phyloP scores from a whole-genome alignment of 2,329 filamentous ascomycete genomes.

The Aspergillus felis region DNA sequence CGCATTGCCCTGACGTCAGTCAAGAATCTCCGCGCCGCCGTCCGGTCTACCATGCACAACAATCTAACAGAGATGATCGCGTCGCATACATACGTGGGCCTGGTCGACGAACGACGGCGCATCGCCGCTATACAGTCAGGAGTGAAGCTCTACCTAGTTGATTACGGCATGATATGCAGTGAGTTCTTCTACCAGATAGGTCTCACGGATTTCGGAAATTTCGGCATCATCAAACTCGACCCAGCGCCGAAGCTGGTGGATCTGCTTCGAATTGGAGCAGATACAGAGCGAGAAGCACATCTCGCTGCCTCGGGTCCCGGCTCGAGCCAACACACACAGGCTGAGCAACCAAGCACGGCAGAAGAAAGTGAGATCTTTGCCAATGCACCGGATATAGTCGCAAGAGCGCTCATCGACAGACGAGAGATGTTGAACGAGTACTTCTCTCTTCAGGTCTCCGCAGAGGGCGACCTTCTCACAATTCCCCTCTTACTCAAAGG shows the following conservation, averaged over 20 bases:
- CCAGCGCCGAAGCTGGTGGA: slow-evolving; percentile 69
- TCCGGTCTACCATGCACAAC: slow-evolving; percentile 77
- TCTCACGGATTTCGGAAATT: slow-evolving; percentile 93
- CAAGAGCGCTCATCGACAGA: slow-evolving; percentile 65
- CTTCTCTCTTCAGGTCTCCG: slow-evolving; percentile 79
- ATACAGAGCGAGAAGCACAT: slow-evolving; percentile 59
- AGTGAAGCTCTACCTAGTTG: slow-evolving; percentile 85
- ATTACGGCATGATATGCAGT: slow-evolving; percentile 81
- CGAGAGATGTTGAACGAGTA: slow-evolving; percentile 90
- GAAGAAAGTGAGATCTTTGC: slow-evolving; percentile 58
- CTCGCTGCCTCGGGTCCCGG: background rate
- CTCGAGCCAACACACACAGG: slow-evolving; percentile 1
- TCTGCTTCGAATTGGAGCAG: slow-evolving; percentile 68
- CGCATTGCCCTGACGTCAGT: slow-evolving; percentile 76
- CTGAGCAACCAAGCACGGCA: slow-evolving; percentile 20
- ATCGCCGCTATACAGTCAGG: slow-evolving; percentile 91
- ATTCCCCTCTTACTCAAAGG: slow-evolving; percentile 85
- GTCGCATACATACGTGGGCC: slow-evolving; percentile 85
- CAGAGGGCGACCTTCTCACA: slow-evolving; percentile 68
- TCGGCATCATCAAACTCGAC: slow-evolving; percentile 75
- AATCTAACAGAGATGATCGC: slow-evolving; percentile 83
- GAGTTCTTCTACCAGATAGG: slow-evolving; percentile 97
- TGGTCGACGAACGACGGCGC: slow-evolving; percentile 82
- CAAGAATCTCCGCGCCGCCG: slow-evolving; percentile 74
- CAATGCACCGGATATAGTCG: slow-evolving; percentile 63